phyloP scores from a whole-genome alignment of 306 rosid genomes.

The Rubus parviflorus region DNA sequence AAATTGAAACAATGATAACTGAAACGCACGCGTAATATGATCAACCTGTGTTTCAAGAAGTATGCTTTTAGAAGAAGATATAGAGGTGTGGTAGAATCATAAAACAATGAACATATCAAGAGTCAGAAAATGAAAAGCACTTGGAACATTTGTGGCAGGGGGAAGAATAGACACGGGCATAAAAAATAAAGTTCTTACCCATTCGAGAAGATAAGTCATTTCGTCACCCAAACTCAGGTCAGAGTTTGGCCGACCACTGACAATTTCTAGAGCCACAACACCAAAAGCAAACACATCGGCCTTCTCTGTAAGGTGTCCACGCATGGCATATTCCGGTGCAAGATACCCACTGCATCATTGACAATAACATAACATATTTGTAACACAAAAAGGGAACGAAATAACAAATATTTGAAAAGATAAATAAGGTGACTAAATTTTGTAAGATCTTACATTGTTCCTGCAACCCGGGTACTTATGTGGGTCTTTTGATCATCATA shows the following conservation, averaged over 20 bases:
- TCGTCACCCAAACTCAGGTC: slow-evolving; percentile 55
- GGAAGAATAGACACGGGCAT: no score
- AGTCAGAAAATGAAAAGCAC: background rate
- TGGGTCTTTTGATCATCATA: slow-evolving; percentile 77
- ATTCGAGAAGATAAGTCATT: slow-evolving; percentile 65
- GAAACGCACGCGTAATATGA: no score
- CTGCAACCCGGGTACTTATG: slow-evolving; percentile 77
- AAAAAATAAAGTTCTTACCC: slow-evolving; percentile 46
- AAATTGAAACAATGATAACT: no score
- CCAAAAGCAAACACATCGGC: slow-evolving; percentile 80
- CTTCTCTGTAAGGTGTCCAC: slow-evolving; percentile 82
- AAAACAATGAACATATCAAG: no score
- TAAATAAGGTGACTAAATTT: background rate
- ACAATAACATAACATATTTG: background rate
- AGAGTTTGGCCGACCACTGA: slow-evolving; percentile 69
- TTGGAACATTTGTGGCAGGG: background rate
- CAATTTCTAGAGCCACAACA: slow-evolving; percentile 70
- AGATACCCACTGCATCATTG: slow-evolving; percentile 63
- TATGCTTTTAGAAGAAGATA: no score
- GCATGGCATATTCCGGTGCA: slow-evolving; percentile 85
- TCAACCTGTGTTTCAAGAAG: no score
- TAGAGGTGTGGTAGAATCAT: no score
- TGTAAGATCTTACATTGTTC: slow-evolving; percentile 59
- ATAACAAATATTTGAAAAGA: background rate
- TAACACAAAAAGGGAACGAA: background rate